Percentiles rank a stretch among this genome's conserved stretches.
Evolutionary conservation across 2,329 filamentous ascomycete species (phyloP).

Genomic region (Helotiales sp.): DNA sequence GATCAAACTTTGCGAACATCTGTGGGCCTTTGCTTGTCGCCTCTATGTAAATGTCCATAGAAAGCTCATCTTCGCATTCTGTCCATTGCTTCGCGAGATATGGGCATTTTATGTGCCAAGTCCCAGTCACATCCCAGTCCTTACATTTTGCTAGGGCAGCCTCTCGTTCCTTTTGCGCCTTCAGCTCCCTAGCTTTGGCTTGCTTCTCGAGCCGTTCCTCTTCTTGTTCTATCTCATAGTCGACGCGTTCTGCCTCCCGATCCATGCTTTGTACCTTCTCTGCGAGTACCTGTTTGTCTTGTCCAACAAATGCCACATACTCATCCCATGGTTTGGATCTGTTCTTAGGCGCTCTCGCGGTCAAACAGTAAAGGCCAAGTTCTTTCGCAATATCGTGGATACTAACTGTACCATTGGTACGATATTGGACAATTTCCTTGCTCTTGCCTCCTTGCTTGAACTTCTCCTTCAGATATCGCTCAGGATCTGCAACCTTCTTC

Average conservation of each 20-base stretch:
- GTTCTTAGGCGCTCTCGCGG: background rate
- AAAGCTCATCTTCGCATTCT: background rate
- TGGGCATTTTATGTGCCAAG: constrained; percentile 12
- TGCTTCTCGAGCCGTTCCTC: background rate
- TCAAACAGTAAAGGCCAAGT: constrained; percentile 4
- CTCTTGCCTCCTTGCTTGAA: constrained; percentile 1
- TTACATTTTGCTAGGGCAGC: constrained; percentile 15
- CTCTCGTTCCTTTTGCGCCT: constrained; percentile 24
- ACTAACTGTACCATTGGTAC: background rate
- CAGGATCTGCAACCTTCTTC: constrained; percentile 19
- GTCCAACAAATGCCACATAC: constrained; percentile 3
- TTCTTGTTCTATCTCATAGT: background rate
- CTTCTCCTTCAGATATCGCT: constrained; percentile 10
- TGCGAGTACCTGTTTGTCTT: background rate
- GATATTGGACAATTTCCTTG: constrained; percentile 3
- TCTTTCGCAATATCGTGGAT: constrained; percentile 1
- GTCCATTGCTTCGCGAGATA: constrained; percentile 3
- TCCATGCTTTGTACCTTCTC: constrained; percentile 8
- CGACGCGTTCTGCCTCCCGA: background rate
- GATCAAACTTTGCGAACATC: constrained; percentile 21
- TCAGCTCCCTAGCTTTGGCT: background rate
- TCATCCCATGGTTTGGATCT: background rate
- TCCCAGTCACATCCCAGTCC: constrained; percentile 21
- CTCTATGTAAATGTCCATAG: constrained; percentile 5
- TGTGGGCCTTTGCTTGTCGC: constrained; percentile 2